A percentile compares a stretch with the other conserved stretches of the same genome.
Evolutionary conservation across 2,329 filamentous ascomycete species (phyloP).

Genomic region (Nannizziopsis arthrosporioides): DNA sequence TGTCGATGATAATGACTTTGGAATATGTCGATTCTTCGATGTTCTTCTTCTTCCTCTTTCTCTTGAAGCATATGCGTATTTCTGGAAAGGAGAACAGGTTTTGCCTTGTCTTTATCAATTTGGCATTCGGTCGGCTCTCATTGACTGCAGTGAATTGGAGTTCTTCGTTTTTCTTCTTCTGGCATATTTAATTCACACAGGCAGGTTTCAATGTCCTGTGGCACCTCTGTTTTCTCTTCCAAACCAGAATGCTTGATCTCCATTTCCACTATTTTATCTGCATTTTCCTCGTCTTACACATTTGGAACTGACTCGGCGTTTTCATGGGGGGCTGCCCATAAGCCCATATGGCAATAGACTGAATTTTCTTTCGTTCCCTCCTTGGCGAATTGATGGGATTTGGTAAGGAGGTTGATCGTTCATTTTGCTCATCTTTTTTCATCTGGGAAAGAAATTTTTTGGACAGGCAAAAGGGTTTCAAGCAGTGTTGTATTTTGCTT

Average conservation of each 20-base stretch:
- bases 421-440: no score
- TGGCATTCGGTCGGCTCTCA: constrained; percentile 2
- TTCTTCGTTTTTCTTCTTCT: neutral
- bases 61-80: neutral
- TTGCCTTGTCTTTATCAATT: neutral
- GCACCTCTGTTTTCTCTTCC: no score
- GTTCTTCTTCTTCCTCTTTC: neutral
- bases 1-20: no score
- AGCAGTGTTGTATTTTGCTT: no score
- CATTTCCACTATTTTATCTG: neutral
- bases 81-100: neutral
- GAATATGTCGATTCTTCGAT: no score
- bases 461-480: no score
- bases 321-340: neutral
- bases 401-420: no score
- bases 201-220: no score
- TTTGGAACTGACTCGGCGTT: neutral
- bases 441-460: no score
- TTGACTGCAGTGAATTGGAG: neutral
- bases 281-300: neutral
- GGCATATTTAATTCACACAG: no score
- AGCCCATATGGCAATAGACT: constrained; percentile 3
- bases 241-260: no score
- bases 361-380: neutral
- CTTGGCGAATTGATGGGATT: no score